These are phyloP conservation scores for Volvariella volvacea DNA, from an alignment of 1,284 basidiomycete species.

Conservation along the genomic window DNA sequence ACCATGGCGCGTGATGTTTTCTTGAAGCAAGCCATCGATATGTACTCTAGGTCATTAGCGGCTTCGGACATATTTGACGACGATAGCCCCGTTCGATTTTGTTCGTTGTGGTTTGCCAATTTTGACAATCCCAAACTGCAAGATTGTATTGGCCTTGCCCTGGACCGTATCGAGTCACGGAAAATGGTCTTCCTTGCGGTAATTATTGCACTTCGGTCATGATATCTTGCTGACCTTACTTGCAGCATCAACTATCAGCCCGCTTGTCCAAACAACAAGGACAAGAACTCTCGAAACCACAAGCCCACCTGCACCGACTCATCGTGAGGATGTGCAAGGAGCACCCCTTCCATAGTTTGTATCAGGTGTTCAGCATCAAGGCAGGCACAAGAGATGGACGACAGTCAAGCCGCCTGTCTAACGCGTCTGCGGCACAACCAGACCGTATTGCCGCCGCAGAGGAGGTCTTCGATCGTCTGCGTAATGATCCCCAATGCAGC, in stretches of 20 bases:
- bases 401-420: conserved; percentile 33
- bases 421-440: conserved; percentile 31
- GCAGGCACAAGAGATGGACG: conserved; percentile 26
- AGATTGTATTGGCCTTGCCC: conserved; percentile 38
- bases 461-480: conserved; percentile 60
- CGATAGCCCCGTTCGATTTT: conserved; percentile 73
- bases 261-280: conserved; percentile 51
- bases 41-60: conserved; percentile 76
- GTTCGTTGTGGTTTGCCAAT: conserved; percentile 90
- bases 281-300: conserved; percentile 36
- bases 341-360: conserved; percentile 92
- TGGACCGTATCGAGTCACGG: conserved; percentile 71
- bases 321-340: conserved; percentile 78
- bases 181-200: conserved; percentile 87
- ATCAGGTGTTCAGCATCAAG: conserved; percentile 78
- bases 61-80: conserved; percentile 72
- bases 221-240: conserved; percentile 2
- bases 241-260: conserved; percentile 82
- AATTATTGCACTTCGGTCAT: conserved; percentile 28
- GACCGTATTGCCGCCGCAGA: conserved; percentile 65
- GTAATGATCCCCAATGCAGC: conserved; percentile 29
- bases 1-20: conserved; percentile 57
- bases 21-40: conserved; percentile 69
- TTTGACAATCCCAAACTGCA: conserved; percentile 58
- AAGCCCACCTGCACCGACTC: conserved; percentile 58